Conservation (phyloP, 1,284 basidiomycete species). For the Rhodotorula sp. region DNA sequence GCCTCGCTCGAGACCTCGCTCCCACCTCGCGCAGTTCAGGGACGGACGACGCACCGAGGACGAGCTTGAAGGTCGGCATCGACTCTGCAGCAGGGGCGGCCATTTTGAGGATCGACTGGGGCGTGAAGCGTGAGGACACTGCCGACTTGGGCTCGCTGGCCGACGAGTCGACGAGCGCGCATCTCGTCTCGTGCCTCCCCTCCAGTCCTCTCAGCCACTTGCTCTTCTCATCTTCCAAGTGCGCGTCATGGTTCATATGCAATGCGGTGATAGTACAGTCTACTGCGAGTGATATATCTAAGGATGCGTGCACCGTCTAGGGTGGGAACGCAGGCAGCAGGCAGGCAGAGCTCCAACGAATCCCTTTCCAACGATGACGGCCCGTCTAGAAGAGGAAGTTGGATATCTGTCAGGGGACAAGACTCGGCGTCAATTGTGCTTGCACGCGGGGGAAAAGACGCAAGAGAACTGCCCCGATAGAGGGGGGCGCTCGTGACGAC, state of each 20-base stretch:
- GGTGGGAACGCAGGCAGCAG: neutral
- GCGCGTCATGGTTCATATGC: too few species aligned
- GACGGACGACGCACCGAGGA: constrained; percentile 72
- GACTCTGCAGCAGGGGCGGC: constrained; percentile 37
- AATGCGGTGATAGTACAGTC: too few species aligned
- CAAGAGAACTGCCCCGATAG: neutral
- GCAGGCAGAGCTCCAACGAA: neutral
- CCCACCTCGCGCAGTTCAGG: neutral
- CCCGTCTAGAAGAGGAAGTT: neutral
- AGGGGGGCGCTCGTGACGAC: neutral
- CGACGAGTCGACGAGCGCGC: neutral
- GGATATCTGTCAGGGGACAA: neutral
- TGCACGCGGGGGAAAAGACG: neutral
- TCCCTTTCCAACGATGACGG: neutral
- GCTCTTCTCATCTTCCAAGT: neutral
- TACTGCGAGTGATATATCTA: too few species aligned
- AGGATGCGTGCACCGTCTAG: too few species aligned
- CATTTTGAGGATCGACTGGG: constrained; percentile 6
- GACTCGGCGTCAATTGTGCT: too few species aligned
- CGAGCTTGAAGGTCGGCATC: constrained; percentile 97
- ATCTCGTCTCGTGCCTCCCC: neutral
- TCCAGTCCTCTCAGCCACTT: too few species aligned
- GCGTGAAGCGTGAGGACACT: neutral
- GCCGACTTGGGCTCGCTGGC: neutral
- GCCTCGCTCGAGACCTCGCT: neutral